Conservation (phyloP, 768 basidiomycete species). For the Lyophyllum semitale region DNA sequence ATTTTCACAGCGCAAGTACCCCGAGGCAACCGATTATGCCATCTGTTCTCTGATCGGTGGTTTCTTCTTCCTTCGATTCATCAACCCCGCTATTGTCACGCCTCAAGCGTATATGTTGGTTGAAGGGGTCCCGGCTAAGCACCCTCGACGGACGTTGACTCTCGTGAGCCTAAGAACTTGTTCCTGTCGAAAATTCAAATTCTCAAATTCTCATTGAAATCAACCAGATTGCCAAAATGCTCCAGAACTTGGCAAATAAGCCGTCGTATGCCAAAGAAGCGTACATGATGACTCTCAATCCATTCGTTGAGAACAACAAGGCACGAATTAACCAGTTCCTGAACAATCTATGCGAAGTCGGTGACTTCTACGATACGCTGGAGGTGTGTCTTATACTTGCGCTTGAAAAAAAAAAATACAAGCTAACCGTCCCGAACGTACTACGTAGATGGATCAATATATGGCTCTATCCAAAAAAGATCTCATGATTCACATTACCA, state of each 20-base stretch:
- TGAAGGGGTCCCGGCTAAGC: slow-evolving; percentile 96
- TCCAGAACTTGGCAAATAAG: slow-evolving; percentile 98
- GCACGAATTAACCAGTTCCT: slow-evolving; percentile 96
- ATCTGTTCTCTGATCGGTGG: slow-evolving; percentile 99
- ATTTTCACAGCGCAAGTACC: slow-evolving; percentile 89
- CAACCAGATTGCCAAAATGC: slow-evolving; percentile 95
- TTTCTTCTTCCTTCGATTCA: slow-evolving; percentile 99
- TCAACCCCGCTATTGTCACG: slow-evolving; percentile 98
- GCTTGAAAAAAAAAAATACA: no score
- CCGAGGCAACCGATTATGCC: slow-evolving; percentile 97
- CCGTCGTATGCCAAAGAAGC: slow-evolving; percentile 97
- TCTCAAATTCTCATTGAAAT: slow-evolving; percentile 4
- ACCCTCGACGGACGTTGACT: slow-evolving; percentile 94
- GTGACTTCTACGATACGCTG: slow-evolving; percentile 97
- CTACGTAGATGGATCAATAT: slow-evolving; percentile 97
- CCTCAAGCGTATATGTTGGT: slow-evolving; percentile 99
- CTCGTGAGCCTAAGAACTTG: slow-evolving; percentile 45
- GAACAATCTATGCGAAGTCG: slow-evolving; percentile 96
- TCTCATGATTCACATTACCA: slow-evolving; percentile 94
- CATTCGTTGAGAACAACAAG: slow-evolving; percentile 99
- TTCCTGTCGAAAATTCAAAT: not conserved
- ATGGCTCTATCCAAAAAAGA: slow-evolving; percentile 99
- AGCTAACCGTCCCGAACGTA: not conserved
- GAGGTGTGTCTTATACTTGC: slow-evolving; percentile 67
- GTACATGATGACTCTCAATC: slow-evolving; percentile 98